phyloP scores from a whole-genome alignment of 331 rosid species.

The Phaseolus coccineus region DNA sequence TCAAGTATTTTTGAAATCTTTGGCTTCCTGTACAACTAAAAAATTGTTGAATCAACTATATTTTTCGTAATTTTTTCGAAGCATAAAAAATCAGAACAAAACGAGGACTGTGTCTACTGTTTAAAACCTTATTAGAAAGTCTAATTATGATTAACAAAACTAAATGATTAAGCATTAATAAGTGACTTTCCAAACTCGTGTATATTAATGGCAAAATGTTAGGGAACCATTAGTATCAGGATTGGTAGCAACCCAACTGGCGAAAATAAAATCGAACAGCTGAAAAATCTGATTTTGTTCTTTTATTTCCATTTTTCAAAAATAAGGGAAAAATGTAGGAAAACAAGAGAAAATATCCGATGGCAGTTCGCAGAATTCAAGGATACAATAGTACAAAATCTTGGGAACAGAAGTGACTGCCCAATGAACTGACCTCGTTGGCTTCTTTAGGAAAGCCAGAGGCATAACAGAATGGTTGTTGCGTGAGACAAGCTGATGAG shows the following conservation, averaged over 20 bases:
- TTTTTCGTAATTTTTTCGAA: not conserved
- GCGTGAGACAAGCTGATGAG: slow-evolving; percentile 80
- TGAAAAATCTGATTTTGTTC: not conserved
- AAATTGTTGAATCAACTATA: not conserved
- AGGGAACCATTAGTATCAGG: not conserved
- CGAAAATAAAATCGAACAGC: not conserved
- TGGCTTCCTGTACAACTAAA: not conserved
- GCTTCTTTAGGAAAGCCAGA: slow-evolving; percentile 77
- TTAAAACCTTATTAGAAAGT: not conserved
- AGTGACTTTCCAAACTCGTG: not conserved
- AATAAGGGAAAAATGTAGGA: not conserved
- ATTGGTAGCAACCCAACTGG: not conserved
- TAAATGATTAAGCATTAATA: not conserved
- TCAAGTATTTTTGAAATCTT: not conserved
- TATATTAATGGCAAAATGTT: not conserved
- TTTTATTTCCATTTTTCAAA: not conserved
- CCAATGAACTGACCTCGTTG: slow-evolving; percentile 64
- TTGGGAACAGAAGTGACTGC: slow-evolving; percentile 22
- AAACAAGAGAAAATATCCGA: not conserved
- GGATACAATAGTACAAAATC: slow-evolving; percentile 13
- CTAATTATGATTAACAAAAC: slow-evolving; percentile 3
- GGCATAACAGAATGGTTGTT: slow-evolving; percentile 83
- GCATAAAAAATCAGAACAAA: not conserved
- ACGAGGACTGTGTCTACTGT: rapidly evolving
- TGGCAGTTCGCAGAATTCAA: slow-evolving; percentile 12